phyloP scores from a whole-genome alignment of 257 asterid species.

The Verbascum thapsus region DNA sequence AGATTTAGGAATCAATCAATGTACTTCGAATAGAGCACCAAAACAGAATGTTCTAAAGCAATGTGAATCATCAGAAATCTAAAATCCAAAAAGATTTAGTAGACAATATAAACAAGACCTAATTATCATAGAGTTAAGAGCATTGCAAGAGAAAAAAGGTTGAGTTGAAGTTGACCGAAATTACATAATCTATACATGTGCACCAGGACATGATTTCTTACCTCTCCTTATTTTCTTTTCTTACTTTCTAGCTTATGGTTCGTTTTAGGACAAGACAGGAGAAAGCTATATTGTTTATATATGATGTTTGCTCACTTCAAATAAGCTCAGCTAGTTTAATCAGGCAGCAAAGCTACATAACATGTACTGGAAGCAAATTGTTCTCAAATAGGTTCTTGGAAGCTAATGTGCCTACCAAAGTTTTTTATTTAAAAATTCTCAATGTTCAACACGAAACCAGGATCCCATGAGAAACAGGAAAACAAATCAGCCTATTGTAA shows the following conservation, averaged over 20 bases:
- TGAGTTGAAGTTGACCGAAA: slow-evolving; percentile 11
- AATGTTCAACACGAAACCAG: slow-evolving; percentile 1
- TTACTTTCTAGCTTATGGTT: background rate
- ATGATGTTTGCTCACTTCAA: background rate
- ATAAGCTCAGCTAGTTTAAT: background rate
- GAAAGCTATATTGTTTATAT: background rate
- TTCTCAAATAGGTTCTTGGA: slow-evolving; percentile 3
- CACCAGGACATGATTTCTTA: background rate
- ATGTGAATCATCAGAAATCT: background rate
- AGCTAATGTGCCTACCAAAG: background rate
- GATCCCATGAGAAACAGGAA: background rate
- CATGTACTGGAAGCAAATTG: slow-evolving; percentile 4
- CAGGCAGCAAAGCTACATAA: background rate
- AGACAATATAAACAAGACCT: background rate
- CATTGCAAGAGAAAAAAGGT: background rate
- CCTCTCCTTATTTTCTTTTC: background rate
- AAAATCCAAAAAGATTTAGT: background rate
- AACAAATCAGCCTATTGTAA: background rate
- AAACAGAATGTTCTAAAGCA: background rate
- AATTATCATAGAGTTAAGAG: background rate
- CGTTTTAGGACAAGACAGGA: background rate
- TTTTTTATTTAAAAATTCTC: background rate
- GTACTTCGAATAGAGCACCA: slow-evolving; percentile 12
- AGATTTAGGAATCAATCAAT: background rate
- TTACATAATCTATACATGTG: slow-evolving; percentile 1